phyloP scores from a whole-genome alignment of 1,284 basidiomycete species.

The Naganishia albida region DNA sequence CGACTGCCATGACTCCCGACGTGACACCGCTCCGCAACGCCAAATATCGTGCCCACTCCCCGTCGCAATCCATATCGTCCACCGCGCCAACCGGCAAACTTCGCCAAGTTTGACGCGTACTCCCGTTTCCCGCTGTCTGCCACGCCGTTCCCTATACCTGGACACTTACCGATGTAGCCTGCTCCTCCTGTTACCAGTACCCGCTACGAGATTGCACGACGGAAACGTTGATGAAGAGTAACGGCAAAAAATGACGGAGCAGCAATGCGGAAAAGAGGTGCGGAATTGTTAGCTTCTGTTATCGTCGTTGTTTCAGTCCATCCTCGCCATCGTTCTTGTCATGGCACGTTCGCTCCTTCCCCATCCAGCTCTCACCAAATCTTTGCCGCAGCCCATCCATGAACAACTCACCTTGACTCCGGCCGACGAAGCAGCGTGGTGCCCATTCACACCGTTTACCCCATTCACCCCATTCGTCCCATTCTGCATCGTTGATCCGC shows the following conservation, averaged over 20 bases:
- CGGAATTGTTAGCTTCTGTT: slow-evolving; percentile 1
- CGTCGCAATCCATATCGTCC: too few species aligned
- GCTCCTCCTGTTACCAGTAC: slow-evolving; percentile 62
- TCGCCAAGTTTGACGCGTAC: slow-evolving; percentile 33
- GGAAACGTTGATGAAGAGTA: neutral
- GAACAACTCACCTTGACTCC: slow-evolving; percentile 21
- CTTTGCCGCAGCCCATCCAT: neutral
- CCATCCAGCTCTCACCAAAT: neutral
- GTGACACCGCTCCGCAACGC: too few species aligned
- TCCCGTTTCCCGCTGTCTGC: neutral
- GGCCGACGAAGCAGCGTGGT: slow-evolving; percentile 6
- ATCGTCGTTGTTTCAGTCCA: neutral
- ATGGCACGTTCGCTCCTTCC: neutral
- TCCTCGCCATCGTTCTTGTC: neutral
- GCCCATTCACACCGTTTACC: slow-evolving; percentile 3
- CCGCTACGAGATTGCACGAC: slow-evolving; percentile 34
- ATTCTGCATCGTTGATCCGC: slow-evolving; percentile 4
- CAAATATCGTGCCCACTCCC: too few species aligned
- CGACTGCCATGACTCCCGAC: too few species aligned
- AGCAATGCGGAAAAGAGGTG: neutral
- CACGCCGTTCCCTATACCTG: too few species aligned
- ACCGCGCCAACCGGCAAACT: too few species aligned
- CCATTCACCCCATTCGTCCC: slow-evolving; percentile 3
- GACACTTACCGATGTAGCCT: slow-evolving; percentile 72
- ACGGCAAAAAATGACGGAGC: neutral